Evolutionary conservation across 2,329 filamentous ascomycete species (phyloP).

Genomic region (Aspergillus fumigatiaffinis): DNA sequence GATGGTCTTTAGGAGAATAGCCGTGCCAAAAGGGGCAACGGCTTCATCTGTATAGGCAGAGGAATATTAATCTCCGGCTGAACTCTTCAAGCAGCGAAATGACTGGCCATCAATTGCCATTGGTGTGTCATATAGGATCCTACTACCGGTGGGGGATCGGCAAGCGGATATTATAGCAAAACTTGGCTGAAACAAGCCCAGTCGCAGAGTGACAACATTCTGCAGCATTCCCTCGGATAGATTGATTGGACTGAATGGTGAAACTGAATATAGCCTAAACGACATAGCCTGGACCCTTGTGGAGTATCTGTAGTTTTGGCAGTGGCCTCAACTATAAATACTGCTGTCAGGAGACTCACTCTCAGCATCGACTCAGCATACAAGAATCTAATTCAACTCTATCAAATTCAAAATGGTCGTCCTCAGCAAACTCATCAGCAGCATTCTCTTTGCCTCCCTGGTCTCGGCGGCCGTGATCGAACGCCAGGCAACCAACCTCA

Average conservation of each 20-base stretch:
- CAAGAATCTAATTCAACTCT: not conserved
- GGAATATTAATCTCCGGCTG: not conserved
- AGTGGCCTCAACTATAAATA: not conserved
- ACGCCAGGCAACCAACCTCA: constrained; percentile 40
- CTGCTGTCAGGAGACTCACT: not conserved
- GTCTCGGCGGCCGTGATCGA: constrained; percentile 1
- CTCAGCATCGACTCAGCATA: no score
- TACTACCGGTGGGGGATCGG: not conserved
- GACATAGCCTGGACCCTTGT: not conserved
- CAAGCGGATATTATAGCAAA: not conserved
- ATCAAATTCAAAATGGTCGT: constrained; percentile 3
- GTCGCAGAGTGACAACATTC: not conserved
- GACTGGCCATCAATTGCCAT: not conserved
- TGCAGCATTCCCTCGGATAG: not conserved
- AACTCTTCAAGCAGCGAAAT: not conserved
- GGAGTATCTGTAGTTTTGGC: not conserved
- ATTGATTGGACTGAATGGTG: not conserved
- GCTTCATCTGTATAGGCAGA: not conserved
- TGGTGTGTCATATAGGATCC: not conserved
- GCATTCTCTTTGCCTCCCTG: constrained; percentile 4
- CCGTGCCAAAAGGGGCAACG: not conserved
- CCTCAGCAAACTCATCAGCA: constrained; percentile 4
- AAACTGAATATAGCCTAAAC: not conserved
- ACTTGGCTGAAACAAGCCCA: not conserved
- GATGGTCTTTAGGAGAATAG: not conserved